Base-by-base conservation (phyloP, 2,329 filamentous ascomycete species). In the Bipolaris zeicola region DNA sequence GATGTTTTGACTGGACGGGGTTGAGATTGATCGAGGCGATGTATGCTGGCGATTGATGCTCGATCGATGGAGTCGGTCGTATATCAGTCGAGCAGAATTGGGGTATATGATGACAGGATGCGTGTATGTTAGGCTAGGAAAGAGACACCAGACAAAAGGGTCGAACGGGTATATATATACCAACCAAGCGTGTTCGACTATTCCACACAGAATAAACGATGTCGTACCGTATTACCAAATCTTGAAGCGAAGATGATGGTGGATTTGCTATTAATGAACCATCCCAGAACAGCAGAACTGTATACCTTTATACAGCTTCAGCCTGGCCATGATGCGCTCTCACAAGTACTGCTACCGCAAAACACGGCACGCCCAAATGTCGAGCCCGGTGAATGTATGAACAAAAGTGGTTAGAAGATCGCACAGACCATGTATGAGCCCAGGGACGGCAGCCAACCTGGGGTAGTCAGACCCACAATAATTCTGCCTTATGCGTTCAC, bases 351-450 rank as follows among this genome's bases (percentile, higher is more conserved):
- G 31, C 36, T 14, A 22, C 42, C 36, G 41, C 42, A 33, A 10
- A 5, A 14, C 28, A 44, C 53, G 36, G 53, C 42, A 52, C 38
- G 10, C 10, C 37, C 45, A 50, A 31, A 33, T 22, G 13, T 16
- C 11, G 6, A n/a, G 39, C 18, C 38, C 54, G 50, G 44, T 57
- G 54, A 57, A 24, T 22, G 1, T 34, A n/a, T 53, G 8, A 50
- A 10, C 31, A 18, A 26, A 18, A 20, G 39, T 22, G 22, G 37
- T 5, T 2, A 36, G 14, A 18, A 5, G 11, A 34, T 6, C 3
- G 11, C 31, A 5, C 28, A 20, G n/a, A 20, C 18, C 8, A 1
- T 2, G 8, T 13, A 14, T 39, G 43, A 50, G 33, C 13, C 8
- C 16, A 2, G 26, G 36, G 6, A 26, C 3, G 20, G 20, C 20